A percentile compares a stretch with the other conserved stretches of the same genome.
Conservation (phyloP, 352 stramenopile genomes). For the Phytophthora colocasiae region DNA sequence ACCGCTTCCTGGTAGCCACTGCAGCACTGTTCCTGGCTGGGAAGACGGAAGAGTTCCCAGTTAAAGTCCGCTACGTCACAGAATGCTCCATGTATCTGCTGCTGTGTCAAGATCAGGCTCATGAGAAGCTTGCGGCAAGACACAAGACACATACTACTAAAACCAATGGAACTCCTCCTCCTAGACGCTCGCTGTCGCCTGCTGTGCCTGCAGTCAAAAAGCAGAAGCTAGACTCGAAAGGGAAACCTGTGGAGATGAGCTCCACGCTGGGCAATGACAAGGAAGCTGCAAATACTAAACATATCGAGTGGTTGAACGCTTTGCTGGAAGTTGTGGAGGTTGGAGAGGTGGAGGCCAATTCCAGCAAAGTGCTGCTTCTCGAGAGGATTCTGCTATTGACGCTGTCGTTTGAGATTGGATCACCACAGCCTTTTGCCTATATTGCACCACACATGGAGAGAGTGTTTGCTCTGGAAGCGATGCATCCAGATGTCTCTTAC, state of each 20-base stretch:
- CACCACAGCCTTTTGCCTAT: slow-evolving; percentile 73
- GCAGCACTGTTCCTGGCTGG: slow-evolving; percentile 77
- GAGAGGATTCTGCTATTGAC: slow-evolving; percentile 81
- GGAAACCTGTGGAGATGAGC: slow-evolving; percentile 58
- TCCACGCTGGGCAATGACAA: slow-evolving; percentile 60
- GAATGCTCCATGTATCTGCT: slow-evolving; percentile 78
- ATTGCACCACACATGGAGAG: slow-evolving; percentile 59
- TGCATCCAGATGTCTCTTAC: slow-evolving; percentile 59
- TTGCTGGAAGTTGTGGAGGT: slow-evolving; percentile 69
- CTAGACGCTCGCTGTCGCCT: slow-evolving; percentile 25
- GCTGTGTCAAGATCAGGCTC: slow-evolving; percentile 48
- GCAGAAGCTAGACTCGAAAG: slow-evolving; percentile 40
- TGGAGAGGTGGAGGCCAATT: slow-evolving; percentile 69
- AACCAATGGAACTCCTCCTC: slow-evolving; percentile 7
- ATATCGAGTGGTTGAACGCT: slow-evolving; percentile 71
- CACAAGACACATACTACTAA: slow-evolving; percentile 27
- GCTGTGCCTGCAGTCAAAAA: slow-evolving; percentile 24
- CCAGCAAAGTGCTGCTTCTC: slow-evolving; percentile 68
- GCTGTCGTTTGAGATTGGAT: slow-evolving; percentile 75
- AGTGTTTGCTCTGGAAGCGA: slow-evolving; percentile 63
- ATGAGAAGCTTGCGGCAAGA: slow-evolving; percentile 35
- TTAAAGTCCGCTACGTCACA: slow-evolving; percentile 82
- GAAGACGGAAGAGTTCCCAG: slow-evolving; percentile 81
- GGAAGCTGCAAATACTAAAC: slow-evolving; percentile 60
- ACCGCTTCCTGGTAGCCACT: slow-evolving; percentile 82